phyloP scores from a whole-genome alignment of 2,329 filamentous ascomycete species.

The Diplodia mutila region DNA sequence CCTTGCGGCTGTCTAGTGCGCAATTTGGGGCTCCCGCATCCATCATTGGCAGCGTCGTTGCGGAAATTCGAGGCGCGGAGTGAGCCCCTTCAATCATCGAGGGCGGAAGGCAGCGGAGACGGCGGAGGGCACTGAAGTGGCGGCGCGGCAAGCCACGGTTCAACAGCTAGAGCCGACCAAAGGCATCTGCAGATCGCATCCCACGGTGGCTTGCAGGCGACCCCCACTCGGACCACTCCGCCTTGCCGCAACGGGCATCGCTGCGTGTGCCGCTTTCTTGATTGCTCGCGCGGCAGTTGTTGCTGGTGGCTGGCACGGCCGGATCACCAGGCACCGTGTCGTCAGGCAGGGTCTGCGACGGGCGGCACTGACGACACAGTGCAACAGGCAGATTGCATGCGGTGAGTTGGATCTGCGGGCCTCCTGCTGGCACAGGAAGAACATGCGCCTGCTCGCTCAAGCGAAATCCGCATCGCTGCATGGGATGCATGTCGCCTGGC shows the following conservation, averaged over 20 bases:
- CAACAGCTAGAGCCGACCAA: constrained; percentile 7
- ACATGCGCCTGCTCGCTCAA: constrained; percentile 9
- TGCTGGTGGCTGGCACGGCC: constrained; percentile 4
- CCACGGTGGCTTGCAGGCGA: constrained; percentile 19
- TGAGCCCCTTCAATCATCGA: constrained; percentile 10
- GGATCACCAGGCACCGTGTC: constrained; percentile 19
- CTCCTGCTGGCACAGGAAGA: constrained; percentile 5
- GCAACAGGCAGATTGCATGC: constrained; percentile 22
- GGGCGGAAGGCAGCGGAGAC: neutral
- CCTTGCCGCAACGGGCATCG: constrained; percentile 9
- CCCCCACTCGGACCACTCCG: constrained; percentile 11
- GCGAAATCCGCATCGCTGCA: constrained; percentile 18
- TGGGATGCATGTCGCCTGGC: constrained; percentile 7
- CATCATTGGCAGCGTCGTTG: neutral
- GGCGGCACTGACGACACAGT: constrained; percentile 1
- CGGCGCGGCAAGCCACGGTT: constrained; percentile 18
- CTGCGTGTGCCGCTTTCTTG: constrained; percentile 10
- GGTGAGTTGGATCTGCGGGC: constrained; percentile 1
- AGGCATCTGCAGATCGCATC: constrained; percentile 16
- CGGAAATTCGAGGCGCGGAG: constrained; percentile 7
- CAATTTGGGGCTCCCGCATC: constrained; percentile 1
- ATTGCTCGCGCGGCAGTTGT: constrained; percentile 13
- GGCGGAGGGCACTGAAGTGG: neutral
- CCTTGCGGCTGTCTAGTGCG: neutral
- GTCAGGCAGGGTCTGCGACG: neutral